phyloP scores from a whole-genome alignment of 1,284 basidiomycete species.

The Ceratobasidium sp. region DNA sequence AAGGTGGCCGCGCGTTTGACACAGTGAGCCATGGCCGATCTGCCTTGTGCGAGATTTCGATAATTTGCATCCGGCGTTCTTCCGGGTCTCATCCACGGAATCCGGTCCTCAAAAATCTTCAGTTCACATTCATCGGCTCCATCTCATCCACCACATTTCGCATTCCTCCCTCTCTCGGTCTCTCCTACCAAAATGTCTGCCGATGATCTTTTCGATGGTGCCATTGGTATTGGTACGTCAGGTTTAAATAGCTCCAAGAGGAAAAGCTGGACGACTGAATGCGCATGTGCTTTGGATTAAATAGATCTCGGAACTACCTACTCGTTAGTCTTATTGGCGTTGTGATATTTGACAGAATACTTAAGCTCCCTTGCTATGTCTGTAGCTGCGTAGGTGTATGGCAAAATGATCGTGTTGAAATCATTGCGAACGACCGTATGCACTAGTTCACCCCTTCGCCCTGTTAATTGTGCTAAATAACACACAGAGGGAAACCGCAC shows the following conservation, averaged over 20 bases:
- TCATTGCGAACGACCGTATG: conserved; percentile 96
- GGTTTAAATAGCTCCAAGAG: conserved; percentile 1
- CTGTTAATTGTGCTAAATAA: conserved; percentile 42
- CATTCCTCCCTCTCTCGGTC: conserved; percentile 50
- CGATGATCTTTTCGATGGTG: conserved; percentile 95
- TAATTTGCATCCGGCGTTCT: conserved; percentile 41
- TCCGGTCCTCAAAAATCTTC: conserved; percentile 41
- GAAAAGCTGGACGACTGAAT: conserved; percentile 39
- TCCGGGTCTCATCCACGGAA: conserved; percentile 31
- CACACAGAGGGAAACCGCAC: conserved; percentile 96
- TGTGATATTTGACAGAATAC: conserved; percentile 24
- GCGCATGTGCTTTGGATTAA: conserved; percentile 29
- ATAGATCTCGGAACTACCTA: conserved; percentile 78
- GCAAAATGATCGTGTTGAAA: conserved; percentile 99
- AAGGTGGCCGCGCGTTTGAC: conserved; percentile 8
- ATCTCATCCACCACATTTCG: conserved; percentile 52
- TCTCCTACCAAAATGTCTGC: conserved; percentile 74
- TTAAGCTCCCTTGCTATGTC: conserved; percentile 28
- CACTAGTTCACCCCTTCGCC: conserved; percentile 52
- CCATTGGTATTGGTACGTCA: conserved; percentile 86
- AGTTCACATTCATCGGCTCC: conserved; percentile 43
- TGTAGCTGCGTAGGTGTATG: conserved; percentile 93
- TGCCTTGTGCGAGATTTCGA: conserved; percentile 10
- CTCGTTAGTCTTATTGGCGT: conserved; percentile 69
- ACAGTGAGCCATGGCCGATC: conserved; percentile 13